Conservation (phyloP, 2,329 filamentous ascomycete genomes). For the Sclerotinia spermophila region DNA sequence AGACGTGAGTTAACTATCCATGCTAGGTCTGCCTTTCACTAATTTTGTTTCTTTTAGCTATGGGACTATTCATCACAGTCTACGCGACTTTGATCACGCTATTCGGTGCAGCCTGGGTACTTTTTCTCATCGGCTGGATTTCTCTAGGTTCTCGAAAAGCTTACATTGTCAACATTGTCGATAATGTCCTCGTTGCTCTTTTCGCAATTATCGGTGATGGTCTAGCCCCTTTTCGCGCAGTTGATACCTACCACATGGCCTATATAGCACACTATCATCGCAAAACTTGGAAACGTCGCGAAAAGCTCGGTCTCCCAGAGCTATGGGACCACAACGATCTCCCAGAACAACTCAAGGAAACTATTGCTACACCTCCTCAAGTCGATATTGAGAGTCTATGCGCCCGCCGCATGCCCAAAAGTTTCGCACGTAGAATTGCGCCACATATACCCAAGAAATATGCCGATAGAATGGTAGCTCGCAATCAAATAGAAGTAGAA, state of each 20-base stretch:
- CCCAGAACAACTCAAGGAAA: slow-evolving; percentile 44
- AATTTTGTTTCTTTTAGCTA: slow-evolving; percentile 42
- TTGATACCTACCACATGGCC: slow-evolving; percentile 86
- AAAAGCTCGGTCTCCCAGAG: slow-evolving; percentile 57
- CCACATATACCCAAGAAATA: slow-evolving; percentile 28
- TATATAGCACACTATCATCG: slow-evolving; percentile 67
- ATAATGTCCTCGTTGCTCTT: slow-evolving; percentile 65
- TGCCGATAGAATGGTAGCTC: slow-evolving; percentile 25
- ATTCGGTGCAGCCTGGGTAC: slow-evolving; percentile 81
- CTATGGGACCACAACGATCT: slow-evolving; percentile 53
- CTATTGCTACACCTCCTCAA: slow-evolving; percentile 38
- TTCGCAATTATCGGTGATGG: slow-evolving; percentile 69
- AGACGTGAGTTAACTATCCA: slow-evolving; percentile 49
- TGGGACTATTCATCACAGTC: slow-evolving; percentile 77
- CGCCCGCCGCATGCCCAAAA: slow-evolving; percentile 25
- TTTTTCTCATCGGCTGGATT: slow-evolving; percentile 88
- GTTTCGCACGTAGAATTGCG: slow-evolving; percentile 25
- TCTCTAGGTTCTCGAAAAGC: slow-evolving; percentile 69
- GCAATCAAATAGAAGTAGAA: slow-evolving; percentile 17
- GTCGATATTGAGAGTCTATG: slow-evolving; percentile 40
- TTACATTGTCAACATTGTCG: slow-evolving; percentile 66
- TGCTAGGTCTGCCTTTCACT: background rate
- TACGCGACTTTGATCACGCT: slow-evolving; percentile 82
- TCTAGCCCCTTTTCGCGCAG: slow-evolving; percentile 67
- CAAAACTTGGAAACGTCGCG: slow-evolving; percentile 47